These are phyloP conservation scores for Leishmania guyanensis DNA, from an alignment of 208 protist genomes.

Conservation along the genomic window DNA sequence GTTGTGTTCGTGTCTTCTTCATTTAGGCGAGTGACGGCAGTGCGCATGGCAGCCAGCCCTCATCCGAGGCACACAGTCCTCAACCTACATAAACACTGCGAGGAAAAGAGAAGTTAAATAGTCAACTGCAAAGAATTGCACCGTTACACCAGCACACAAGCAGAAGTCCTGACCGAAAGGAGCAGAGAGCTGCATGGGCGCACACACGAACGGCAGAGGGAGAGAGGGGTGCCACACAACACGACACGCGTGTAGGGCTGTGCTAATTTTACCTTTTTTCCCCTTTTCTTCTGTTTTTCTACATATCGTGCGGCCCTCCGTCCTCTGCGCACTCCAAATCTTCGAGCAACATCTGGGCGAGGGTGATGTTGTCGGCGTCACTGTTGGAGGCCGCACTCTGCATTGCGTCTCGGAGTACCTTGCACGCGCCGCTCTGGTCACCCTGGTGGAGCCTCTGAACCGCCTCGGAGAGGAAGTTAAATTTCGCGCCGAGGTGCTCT, in stretches of 20 bases:
- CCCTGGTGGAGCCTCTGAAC: constrained; percentile 63
- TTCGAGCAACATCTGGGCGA: constrained; percentile 52
- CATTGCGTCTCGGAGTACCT: constrained; percentile 25
- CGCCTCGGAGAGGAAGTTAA: constrained; percentile 56
- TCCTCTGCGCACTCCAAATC: constrained; percentile 38
- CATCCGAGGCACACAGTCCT: background rate
- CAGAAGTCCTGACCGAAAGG: background rate
- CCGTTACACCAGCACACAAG: background rate
- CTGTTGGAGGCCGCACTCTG: constrained; percentile 4
- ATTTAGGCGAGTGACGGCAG: too few species aligned
- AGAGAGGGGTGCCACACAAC: background rate
- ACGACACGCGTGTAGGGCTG: background rate
- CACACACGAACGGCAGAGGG: background rate
- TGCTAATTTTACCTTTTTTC: too few species aligned
- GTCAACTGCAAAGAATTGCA: background rate
- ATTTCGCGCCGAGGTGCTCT: constrained; percentile 50
- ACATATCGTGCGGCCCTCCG: constrained; percentile 10
- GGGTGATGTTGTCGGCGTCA: constrained; percentile 33
- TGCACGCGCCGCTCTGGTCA: constrained; percentile 32
- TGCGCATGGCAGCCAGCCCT: background rate
- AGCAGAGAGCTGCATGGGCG: background rate
- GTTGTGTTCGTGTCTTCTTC: background rate
- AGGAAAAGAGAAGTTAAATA: background rate
- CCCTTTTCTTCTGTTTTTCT: background rate
- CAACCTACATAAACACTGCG: background rate